phyloP scores from a whole-genome alignment of 352 stramenopile species.

The Pythium aphanidermatum region DNA sequence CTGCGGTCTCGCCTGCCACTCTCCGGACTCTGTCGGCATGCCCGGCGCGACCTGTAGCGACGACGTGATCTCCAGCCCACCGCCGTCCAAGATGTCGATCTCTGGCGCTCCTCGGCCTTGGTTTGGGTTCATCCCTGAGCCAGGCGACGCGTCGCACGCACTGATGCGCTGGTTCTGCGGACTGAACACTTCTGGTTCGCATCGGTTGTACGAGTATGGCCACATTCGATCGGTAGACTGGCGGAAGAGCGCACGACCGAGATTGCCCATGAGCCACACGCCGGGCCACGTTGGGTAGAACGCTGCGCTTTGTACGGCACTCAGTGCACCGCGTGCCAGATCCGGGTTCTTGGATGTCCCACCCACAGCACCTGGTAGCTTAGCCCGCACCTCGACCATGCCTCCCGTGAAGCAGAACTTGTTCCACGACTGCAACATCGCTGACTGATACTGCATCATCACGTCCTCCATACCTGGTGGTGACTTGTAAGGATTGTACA shows the following conservation, averaged over 20 bases:
- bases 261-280: conserved; percentile 93
- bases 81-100: conserved; percentile 91
- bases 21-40: conserved; percentile 32
- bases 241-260: conserved; percentile 89
- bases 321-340: conserved; percentile 1
- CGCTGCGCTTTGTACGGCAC: conserved; percentile 2
- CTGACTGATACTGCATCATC: conserved; percentile 55
- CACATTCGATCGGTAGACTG: conserved; percentile 86
- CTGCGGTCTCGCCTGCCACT: conserved; percentile 6
- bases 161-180: conserved; percentile 48
- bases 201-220: conserved; percentile 91
- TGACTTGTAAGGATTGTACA: no score
- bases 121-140: conserved; percentile 83
- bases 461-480: conserved; percentile 46
- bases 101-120: conserved; percentile 87
- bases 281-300: conserved; percentile 82
- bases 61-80: conserved; percentile 55
- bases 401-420: conserved; percentile 94
- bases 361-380: conserved; percentile 71
- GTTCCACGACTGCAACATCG: conserved; percentile 92
- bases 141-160: conserved; percentile 83
- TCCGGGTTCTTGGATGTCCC: conserved; percentile 26
- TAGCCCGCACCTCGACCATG: conserved; percentile 86
- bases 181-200: conserved; percentile 48
- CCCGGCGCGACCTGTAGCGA: conserved; percentile 75